Evolutionary conservation across 1,284 basidiomycete genomes (phyloP).

Genomic region (Meripilus lineatus): DNA sequence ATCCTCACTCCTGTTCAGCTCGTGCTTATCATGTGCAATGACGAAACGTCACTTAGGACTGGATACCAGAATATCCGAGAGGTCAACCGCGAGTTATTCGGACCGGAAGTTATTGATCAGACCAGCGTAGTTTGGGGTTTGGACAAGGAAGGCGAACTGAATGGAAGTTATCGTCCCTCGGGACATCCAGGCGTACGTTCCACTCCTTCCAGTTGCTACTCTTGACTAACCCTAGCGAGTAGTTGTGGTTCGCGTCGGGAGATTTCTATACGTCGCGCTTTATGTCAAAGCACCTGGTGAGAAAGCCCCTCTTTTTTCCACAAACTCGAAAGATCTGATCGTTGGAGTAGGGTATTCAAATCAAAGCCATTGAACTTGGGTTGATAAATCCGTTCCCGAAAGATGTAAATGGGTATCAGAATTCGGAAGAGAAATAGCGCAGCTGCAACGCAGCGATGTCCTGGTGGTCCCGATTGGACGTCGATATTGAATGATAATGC

Average conservation of each 20-base stretch:
- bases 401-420: too few species aligned
- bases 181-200: constrained; percentile 28
- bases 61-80: constrained; percentile 23
- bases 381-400: too few species aligned
- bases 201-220: neutral
- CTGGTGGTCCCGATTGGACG: too few species aligned
- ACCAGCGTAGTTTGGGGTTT: constrained; percentile 48
- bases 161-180: constrained; percentile 27
- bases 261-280: constrained; percentile 25
- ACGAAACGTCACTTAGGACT: constrained; percentile 5
- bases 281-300: constrained; percentile 28
- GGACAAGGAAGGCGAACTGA: constrained; percentile 52
- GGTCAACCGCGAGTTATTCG: constrained; percentile 38
- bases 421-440: too few species aligned
- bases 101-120: constrained; percentile 40
- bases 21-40: too few species aligned
- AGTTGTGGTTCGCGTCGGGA: constrained; percentile 31
- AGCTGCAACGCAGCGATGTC: too few species aligned
- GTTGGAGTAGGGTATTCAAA: constrained; percentile 28
- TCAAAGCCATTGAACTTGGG: constrained; percentile 29
- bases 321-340: too few species aligned
- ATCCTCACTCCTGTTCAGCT: neutral
- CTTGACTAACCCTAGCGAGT: neutral
- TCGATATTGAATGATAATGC: too few species aligned
- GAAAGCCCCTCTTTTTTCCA: neutral